Percentiles rank a stretch among this genome's conserved stretches.
Conservation (phyloP, 352 stramenopile genomes). For the Pythium phragmiticola region DNA sequence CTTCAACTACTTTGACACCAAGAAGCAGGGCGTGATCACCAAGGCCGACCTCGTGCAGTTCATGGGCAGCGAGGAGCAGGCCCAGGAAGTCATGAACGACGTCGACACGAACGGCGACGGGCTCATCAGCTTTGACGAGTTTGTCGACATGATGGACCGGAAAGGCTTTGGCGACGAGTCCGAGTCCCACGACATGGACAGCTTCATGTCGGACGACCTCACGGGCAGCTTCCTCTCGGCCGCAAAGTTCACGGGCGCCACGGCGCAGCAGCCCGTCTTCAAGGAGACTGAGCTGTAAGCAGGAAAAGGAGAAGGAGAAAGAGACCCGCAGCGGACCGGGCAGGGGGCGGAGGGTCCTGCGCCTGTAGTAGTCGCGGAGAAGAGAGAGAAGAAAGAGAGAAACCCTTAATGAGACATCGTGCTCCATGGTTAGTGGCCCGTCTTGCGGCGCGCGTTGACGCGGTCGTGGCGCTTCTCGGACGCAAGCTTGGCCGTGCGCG, state of each 20-base stretch:
- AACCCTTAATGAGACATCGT: background rate
- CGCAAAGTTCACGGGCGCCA: slow-evolving; percentile 34
- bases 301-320: background rate
- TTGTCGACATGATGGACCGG: slow-evolving; percentile 89
- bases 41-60: slow-evolving; percentile 90
- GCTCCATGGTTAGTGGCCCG: slow-evolving; percentile 21
- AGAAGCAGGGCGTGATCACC: slow-evolving; percentile 81
- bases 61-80: slow-evolving; percentile 91
- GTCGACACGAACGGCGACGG: slow-evolving; percentile 90
- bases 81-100: slow-evolving; percentile 91
- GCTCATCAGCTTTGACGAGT: slow-evolving; percentile 93
- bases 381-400: background rate
- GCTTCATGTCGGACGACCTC: slow-evolving; percentile 46
- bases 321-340: background rate
- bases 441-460: slow-evolving; percentile 72
- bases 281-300: slow-evolving; percentile 81
- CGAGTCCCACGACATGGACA: slow-evolving; percentile 41
- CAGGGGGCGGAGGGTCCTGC: too few species aligned
- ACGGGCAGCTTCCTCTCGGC: slow-evolving; percentile 48
- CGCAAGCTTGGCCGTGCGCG: slow-evolving; percentile 59
- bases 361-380: background rate
- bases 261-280: slow-evolving; percentile 30
- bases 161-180: slow-evolving; percentile 82
- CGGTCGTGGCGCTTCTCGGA: slow-evolving; percentile 78
- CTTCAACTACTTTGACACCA: slow-evolving; percentile 92